Base-by-base conservation (phyloP, 129 eudicot genomes). In the Calendula officinalis region DNA sequence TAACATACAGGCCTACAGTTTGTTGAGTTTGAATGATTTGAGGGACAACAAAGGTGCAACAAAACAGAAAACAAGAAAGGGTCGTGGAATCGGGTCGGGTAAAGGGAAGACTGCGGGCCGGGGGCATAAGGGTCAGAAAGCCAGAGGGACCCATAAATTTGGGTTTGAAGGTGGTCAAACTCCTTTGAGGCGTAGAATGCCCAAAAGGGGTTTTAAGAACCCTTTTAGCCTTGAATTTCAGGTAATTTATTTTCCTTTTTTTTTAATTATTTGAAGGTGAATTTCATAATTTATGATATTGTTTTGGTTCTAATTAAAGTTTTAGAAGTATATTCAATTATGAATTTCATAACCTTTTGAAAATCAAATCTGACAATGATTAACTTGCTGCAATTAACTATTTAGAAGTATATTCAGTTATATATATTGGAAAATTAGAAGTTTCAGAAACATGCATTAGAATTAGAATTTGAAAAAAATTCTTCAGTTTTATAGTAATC, bases 91-190 rank as follows among this genome's bases (percentile, higher is more conserved):
- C 46, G 98, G 98, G 71, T 92, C 98, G 54, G 98, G 98, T 17
- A 84, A 88, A 62, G 98, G 98, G 2, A 92, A 92, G 82, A 92
- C 98, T 6, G 98, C 95, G 3, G 98, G 98, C 6, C 67, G 98
- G 57, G 98, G 98, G 17, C 98, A 92, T 69, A 92, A 92, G 83
- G 98, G 98, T 16, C 98, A 92, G 87, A 85, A 85, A 51, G 98
- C 98, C 12, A 78, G 98, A 60, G 96, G 98, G 5, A 88, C 96
- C 53, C 57, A 48, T 55, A 92, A 88, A 80, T 88, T 92, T 54
- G 98, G 98, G 3, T 92, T 92, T 64, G 98, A 92, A 77, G 98
- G 98, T 73, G 98, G 98, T 0, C 98, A 92, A 75, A 92, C 98
- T 51, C 98, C 98, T 3, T 68, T 92, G 54, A 84, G 98, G 36